phyloP scores from a whole-genome alignment of 495 filamentous ascomycete genomes.

The Penicillium lividum region DNA sequence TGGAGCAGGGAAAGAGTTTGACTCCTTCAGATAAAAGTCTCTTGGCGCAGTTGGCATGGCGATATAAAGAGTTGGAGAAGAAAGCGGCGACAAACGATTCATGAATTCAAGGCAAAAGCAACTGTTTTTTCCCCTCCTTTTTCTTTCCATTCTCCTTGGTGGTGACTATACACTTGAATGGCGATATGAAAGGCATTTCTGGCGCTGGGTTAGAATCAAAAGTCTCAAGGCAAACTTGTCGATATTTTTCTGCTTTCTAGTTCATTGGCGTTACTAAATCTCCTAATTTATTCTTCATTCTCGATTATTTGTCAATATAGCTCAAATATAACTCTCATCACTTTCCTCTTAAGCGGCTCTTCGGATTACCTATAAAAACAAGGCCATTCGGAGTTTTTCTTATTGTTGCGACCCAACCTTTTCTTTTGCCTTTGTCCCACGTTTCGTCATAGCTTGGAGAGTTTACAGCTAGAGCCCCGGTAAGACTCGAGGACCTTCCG shows the following conservation, averaged over 20 bases:
- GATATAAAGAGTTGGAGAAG: constrained; percentile 39
- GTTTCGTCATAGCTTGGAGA: background rate
- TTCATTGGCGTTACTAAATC: background rate
- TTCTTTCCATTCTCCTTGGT: background rate
- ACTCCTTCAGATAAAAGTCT: constrained; percentile 37
- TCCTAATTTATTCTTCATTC: background rate
- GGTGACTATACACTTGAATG: constrained; percentile 8
- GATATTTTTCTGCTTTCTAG: background rate
- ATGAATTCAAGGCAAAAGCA: constrained; percentile 16
- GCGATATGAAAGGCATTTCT: constrained; percentile 26
- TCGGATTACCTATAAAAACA: background rate
- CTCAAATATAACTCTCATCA: background rate
- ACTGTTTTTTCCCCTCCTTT: background rate
- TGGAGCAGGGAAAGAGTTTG: constrained; percentile 35
- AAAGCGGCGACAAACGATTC: constrained; percentile 29
- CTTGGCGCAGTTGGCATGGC: constrained; percentile 43
- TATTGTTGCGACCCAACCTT: background rate
- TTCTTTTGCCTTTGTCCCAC: background rate
- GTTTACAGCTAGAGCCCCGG: background rate
- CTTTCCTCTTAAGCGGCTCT: background rate
- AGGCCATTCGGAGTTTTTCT: background rate
- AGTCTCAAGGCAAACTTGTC: background rate
- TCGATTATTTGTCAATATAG: background rate
- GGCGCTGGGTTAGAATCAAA: constrained; percentile 24
- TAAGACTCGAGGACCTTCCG: constrained; percentile 15